Evolutionary conservation across 2,329 filamentous ascomycete species (phyloP), one percentile per base, ranked within the genome.

Genomic region (Fusarium sp.): DNA sequence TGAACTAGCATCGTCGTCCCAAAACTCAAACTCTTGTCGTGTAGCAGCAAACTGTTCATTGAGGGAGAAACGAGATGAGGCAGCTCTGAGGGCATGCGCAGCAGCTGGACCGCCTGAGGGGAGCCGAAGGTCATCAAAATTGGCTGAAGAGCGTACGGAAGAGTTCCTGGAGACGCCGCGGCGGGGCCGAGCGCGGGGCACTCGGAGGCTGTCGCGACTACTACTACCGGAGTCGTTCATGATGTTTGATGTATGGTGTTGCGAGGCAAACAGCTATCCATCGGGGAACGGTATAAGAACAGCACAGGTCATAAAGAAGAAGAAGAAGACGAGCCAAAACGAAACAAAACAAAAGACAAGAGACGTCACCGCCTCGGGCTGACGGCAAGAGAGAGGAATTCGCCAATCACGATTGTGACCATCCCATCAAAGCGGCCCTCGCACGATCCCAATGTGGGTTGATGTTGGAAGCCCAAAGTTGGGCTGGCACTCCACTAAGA

Each of bases 41-140:
- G 84, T 85, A 36, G 81, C 75, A 21, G 84, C 82, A 59, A 85
- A 85, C 57, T 85, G 82, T 44, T 84, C 82, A 45, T 79, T 80
- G 46, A 85, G 76, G 4, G 84, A 85, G 74, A 81, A 82, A 45
- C 83, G 81, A 26, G 82, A 84, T 14, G 77, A 76, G n/a, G 75
- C 75, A 31, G 80, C 77, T 28, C 79, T 77, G 43, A 81, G 71
- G 19, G 65, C 64, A 34, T 75, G 76, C n/a, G 49, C 62, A 31
- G 62, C 26, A 19, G 64, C 43, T 11, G 70, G 57, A 3, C 44
- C 50, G 11, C 59, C 60, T 22, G 73, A 67, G 21, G 70, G 65
- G 15, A 60, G 61, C 4, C 72, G 73, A 26, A 47, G 28, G 47
- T 75, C 73, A 28, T 75, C 73, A 15, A 62, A 50, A 31, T 49